These are phyloP conservation scores for Phialemoniopsis sp. DNA, from an alignment of 2,329 filamentous ascomycete genomes.

Conservation along the genomic window DNA sequence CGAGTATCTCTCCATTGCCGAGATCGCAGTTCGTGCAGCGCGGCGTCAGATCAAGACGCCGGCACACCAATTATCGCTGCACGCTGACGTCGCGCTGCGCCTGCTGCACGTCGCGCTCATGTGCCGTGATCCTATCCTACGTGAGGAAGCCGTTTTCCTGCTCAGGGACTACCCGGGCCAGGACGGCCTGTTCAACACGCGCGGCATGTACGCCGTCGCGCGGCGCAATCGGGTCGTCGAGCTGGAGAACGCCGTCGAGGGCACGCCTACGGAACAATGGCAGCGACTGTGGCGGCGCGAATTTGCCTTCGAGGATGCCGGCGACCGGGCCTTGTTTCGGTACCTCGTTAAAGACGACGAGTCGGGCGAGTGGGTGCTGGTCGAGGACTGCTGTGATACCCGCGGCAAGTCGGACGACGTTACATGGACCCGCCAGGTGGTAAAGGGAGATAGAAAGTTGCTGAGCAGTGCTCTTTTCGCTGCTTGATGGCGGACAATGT, in stretches of 20 bases:
- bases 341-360: conserved; percentile 17
- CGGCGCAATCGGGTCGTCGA: conserved; percentile 31
- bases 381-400: conserved; percentile 12
- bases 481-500: too few relatives aligned
- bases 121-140: conserved; percentile 31
- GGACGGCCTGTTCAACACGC: conserved; percentile 38
- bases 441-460: too few relatives aligned
- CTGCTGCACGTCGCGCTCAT: conserved; percentile 35
- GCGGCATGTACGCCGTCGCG: conserved; percentile 32
- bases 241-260: conserved; percentile 21
- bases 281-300: conserved; percentile 24
- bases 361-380: conserved; percentile 8
- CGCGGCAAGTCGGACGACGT: conserved; percentile 5
- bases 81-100: conserved; percentile 20
- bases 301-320: conserved; percentile 27
- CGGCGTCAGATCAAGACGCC: conserved; percentile 11
- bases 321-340: conserved; percentile 22
- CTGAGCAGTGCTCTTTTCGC: too few relatives aligned
- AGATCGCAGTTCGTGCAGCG: conserved; percentile 15
- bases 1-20: conserved; percentile 25
- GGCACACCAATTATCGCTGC: conserved; percentile 19
- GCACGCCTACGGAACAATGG: conserved; percentile 28
- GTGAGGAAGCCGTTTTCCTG: conserved; percentile 33
- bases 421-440: conserved; percentile 6
- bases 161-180: conserved; percentile 33